Conservation (phyloP, 1,284 basidiomycete species). For the Apiotrichum sp. region DNA sequence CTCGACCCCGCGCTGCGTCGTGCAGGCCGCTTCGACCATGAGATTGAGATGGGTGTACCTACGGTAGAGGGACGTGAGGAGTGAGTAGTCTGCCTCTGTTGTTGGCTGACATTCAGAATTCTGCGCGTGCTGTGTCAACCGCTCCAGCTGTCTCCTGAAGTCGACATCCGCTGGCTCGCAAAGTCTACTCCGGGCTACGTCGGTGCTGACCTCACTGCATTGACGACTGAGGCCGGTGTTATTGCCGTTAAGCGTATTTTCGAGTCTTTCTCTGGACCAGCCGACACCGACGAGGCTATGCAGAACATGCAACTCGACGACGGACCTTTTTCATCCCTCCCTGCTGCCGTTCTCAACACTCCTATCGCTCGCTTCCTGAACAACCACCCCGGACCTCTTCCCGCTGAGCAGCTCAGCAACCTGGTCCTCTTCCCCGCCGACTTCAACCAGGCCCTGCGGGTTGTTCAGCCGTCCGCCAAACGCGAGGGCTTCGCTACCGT, state of each 20-base stretch:
- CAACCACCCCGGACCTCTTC: conserved; percentile 71
- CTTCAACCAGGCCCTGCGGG: conserved; percentile 70
- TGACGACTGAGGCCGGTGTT: conserved; percentile 90
- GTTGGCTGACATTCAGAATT: conserved; percentile 55
- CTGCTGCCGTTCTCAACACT: conserved; percentile 50
- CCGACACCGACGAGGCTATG: conserved; percentile 16
- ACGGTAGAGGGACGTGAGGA: conserved; percentile 83
- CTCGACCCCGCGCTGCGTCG: conserved; percentile 86
- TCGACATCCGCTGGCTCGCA: conserved; percentile 55
- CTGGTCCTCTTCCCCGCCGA: conserved; percentile 73
- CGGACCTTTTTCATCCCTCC: conserved; percentile 33
- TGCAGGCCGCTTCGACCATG: conserved; percentile 93
- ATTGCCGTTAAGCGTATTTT: conserved; percentile 96
- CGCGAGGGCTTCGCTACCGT: conserved; percentile 97
- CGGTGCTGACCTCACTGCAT: conserved; percentile 83
- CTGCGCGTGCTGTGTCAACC: conserved; percentile 56
- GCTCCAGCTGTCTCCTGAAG: conserved; percentile 33
- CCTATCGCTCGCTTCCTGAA: conserved; percentile 86
- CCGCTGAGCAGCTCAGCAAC: conserved; percentile 66
- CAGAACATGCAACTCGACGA: conserved; percentile 31
- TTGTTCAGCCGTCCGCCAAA: conserved; percentile 91
- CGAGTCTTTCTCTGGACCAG: conserved; percentile 54
- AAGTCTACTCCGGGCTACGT: conserved; percentile 96
- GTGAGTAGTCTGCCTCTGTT: not conserved
- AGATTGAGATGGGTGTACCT: conserved; percentile 95